Evolutionary conservation across 2,329 filamentous ascomycete species (phyloP).

Genomic region (Cladosporium sp.): DNA sequence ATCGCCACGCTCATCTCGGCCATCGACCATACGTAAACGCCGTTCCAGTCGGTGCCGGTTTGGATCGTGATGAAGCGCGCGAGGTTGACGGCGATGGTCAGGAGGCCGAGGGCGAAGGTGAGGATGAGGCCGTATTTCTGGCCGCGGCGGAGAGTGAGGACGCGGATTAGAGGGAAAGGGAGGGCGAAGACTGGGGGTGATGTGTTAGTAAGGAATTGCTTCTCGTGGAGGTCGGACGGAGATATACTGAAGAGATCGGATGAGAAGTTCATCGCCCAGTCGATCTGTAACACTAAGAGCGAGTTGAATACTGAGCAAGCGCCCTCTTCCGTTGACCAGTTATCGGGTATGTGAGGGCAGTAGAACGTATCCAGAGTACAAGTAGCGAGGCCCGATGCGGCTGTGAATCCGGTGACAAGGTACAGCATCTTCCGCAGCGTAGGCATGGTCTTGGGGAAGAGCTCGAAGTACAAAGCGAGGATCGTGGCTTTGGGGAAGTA

Average conservation of each 20-base stretch:
- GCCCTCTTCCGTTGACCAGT: conserved; percentile 4
- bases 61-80: conserved; percentile 12
- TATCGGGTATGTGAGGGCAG: background rate
- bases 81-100: conserved; percentile 11
- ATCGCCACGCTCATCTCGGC: conserved; percentile 16
- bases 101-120: conserved; percentile 5
- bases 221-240: background rate
- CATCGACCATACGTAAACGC: conserved; percentile 9
- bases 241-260: conserved; percentile 8
- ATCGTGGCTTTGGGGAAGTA: conserved; percentile 7
- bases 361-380: background rate
- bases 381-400: background rate
- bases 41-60: conserved; percentile 2
- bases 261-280: conserved; percentile 15
- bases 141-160: background rate
- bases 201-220: background rate
- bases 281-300: conserved; percentile 6
- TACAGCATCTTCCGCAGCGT: conserved; percentile 6
- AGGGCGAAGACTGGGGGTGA: background rate
- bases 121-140: conserved; percentile 7
- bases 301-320: conserved; percentile 3
- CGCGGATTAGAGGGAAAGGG: background rate
- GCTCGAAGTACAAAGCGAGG: conserved; percentile 6
- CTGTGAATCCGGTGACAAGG: background rate
- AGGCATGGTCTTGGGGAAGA: background rate